phyloP scores from a whole-genome alignment of 345 rosid genomes.

The Brassica rapa region DNA sequence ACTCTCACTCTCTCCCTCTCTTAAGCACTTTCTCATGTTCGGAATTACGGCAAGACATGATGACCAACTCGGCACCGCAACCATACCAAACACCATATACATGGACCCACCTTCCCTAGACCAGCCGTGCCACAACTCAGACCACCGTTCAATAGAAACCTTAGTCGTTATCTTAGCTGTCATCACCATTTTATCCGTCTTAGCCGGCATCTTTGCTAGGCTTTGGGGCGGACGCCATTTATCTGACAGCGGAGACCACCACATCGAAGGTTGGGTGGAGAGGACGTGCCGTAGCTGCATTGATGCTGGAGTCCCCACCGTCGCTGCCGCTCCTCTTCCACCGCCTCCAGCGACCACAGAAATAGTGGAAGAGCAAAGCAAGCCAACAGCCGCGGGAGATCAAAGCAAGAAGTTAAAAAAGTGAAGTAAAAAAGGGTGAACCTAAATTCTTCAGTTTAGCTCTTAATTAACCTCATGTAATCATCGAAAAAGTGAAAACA shows the following conservation, averaged over 20 bases:
- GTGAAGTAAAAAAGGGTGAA: conserved; percentile 1
- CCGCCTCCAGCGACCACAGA: conserved; percentile 38
- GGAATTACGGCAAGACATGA: conserved; percentile 26
- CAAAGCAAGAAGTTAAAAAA: conserved; percentile 28
- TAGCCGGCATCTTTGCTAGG: conserved; percentile 75
- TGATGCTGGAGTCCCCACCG: conserved; percentile 68
- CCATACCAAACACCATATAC: conserved; percentile 42
- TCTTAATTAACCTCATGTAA: neutral
- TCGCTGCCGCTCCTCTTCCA: conserved; percentile 33
- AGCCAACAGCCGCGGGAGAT: conserved; percentile 48
- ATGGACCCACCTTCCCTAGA: conserved; percentile 34
- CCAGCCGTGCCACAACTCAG: conserved; percentile 33
- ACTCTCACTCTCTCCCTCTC: neutral
- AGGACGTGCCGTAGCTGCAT: conserved; percentile 78
- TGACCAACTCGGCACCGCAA: conserved; percentile 32
- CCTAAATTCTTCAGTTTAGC: conserved; percentile 5
- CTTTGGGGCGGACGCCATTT: conserved; percentile 75
- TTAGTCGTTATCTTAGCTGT: conserved; percentile 78
- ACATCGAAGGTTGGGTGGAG: conserved; percentile 93
- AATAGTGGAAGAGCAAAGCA: conserved; percentile 40
- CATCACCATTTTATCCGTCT: conserved; percentile 65
- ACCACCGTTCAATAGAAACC: conserved; percentile 69
- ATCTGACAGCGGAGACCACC: conserved; percentile 64
- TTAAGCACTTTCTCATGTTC: conserved; percentile 19
- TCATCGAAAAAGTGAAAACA: neutral